Evolutionary conservation across 139 green algal species (phyloP).

Genomic region (Micromonas pusilla): DNA sequence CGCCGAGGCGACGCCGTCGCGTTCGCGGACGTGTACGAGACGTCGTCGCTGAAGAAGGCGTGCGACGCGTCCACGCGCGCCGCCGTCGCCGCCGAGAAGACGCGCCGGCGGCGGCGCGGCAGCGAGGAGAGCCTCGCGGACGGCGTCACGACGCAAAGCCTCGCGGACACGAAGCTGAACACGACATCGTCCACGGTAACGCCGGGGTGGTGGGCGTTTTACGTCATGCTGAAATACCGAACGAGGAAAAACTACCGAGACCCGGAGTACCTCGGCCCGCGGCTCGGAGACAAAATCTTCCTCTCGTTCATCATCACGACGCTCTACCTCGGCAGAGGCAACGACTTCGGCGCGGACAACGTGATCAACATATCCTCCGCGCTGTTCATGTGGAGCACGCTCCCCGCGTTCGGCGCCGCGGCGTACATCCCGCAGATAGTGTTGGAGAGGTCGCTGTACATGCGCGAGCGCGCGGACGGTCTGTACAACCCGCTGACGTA

Average conservation of each 20-base stretch:
- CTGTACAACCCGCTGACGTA: conserved; percentile 22
- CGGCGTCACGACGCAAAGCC: conserved; percentile 32
- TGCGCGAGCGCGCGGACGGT: conserved; percentile 27
- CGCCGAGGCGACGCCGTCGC: not conserved
- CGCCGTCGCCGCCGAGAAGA: too few relatives aligned
- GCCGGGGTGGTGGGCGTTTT: not conserved
- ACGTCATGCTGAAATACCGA: conserved; percentile 36
- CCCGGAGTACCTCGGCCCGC: conserved; percentile 44
- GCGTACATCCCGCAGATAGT: conserved; percentile 31
- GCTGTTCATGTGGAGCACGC: conserved; percentile 28
- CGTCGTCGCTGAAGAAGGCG: not conserved
- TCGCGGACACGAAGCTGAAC: not conserved
- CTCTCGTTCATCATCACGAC: conserved; percentile 44
- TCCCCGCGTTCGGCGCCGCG: conserved; percentile 28
- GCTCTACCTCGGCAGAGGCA: conserved; percentile 33
- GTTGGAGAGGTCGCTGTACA: conserved; percentile 29
- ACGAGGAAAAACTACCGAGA: conserved; percentile 41
- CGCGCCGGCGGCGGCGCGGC: too few relatives aligned
- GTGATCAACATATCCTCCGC: conserved; percentile 19
- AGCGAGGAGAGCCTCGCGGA: conserved; percentile 35
- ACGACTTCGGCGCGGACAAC: not conserved
- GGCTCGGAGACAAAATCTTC: conserved; percentile 42
- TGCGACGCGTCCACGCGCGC: too few relatives aligned
- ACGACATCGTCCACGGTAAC: not conserved
- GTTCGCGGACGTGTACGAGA: not conserved